phyloP scores from a whole-genome alignment of 2,329 filamentous ascomycete genomes.

The Davidsoniella neocaledoniae region DNA sequence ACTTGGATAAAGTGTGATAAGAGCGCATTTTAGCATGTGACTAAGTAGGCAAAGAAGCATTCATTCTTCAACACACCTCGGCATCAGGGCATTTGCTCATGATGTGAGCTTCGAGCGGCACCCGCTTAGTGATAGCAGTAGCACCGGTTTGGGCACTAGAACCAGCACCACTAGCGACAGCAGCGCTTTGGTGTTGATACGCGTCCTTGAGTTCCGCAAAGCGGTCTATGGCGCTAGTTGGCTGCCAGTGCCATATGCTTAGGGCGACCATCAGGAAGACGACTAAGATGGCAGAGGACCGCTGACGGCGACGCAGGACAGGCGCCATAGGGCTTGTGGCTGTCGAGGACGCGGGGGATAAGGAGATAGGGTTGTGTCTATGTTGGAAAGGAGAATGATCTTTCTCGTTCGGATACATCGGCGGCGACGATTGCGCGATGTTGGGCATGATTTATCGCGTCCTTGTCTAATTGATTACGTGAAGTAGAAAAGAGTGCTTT shows the following conservation, averaged over 20 bases:
- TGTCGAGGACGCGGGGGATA: not conserved
- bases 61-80: slow-evolving; percentile 25
- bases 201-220: slow-evolving; percentile 4
- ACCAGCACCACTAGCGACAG: not conserved
- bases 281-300: slow-evolving; percentile 1
- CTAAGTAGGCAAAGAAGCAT: not conserved
- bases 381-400: no score
- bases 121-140: slow-evolving; percentile 20
- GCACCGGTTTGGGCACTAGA: not conserved
- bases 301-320: slow-evolving; percentile 4
- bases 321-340: not conserved
- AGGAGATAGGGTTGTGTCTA: not conserved
- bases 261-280: not conserved
- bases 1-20: not conserved
- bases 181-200: slow-evolving; percentile 1
- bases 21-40: not conserved
- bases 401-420: no score
- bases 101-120: slow-evolving; percentile 84
- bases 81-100: slow-evolving; percentile 97
- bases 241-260: slow-evolving; percentile 7
- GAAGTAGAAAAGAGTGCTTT: no score
- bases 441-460: no score
- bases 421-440: no score
- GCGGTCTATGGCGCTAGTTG: not conserved
- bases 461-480: no score